Percentiles rank a stretch among this genome's conserved stretches.
phyloP scores from a whole-genome alignment of 2,329 filamentous ascomycete species.

The Pseudogymnoascus sp. region DNA sequence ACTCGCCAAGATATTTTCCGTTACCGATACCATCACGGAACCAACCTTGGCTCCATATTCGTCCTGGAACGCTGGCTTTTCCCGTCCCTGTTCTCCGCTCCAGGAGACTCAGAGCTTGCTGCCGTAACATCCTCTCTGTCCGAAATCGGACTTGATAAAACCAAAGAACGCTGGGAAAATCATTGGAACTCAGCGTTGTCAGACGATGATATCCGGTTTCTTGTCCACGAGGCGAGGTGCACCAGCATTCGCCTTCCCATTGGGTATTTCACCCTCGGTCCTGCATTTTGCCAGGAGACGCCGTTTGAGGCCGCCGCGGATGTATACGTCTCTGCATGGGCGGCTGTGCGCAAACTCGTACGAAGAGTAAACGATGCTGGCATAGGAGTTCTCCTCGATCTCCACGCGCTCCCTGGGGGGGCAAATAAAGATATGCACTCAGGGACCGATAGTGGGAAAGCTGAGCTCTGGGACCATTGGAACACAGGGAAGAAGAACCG shows the following conservation, averaged over 20 bases:
- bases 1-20: slow-evolving; percentile 36
- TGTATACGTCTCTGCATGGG: slow-evolving; percentile 49
- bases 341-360: slow-evolving; percentile 40
- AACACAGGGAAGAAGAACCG: slow-evolving; percentile 32
- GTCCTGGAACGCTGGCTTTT: slow-evolving; percentile 54
- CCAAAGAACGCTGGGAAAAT: slow-evolving; percentile 43
- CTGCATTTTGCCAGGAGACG: slow-evolving; percentile 42
- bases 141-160: slow-evolving; percentile 39
- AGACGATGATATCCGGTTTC: slow-evolving; percentile 45
- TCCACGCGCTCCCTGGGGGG: slow-evolving; percentile 52
- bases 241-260: slow-evolving; percentile 54
- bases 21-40: slow-evolving; percentile 54
- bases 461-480: slow-evolving; percentile 40
- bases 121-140: slow-evolving; percentile 40
- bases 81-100: slow-evolving; percentile 40
- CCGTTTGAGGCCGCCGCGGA: slow-evolving; percentile 40
- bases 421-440: slow-evolving; percentile 50
- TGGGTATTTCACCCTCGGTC: slow-evolving; percentile 51
- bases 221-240: slow-evolving; percentile 44
- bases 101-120: slow-evolving; percentile 43
- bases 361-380: slow-evolving; percentile 37
- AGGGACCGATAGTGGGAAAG: slow-evolving; percentile 44
- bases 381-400: slow-evolving; percentile 50
- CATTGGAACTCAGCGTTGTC: slow-evolving; percentile 46
- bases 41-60: slow-evolving; percentile 52